Percentiles rank a stretch among this genome's conserved stretches.
These are phyloP conservation scores for Ogataea sp. DNA, from an alignment of 805 yeast species.

Conservation along the genomic window DNA sequence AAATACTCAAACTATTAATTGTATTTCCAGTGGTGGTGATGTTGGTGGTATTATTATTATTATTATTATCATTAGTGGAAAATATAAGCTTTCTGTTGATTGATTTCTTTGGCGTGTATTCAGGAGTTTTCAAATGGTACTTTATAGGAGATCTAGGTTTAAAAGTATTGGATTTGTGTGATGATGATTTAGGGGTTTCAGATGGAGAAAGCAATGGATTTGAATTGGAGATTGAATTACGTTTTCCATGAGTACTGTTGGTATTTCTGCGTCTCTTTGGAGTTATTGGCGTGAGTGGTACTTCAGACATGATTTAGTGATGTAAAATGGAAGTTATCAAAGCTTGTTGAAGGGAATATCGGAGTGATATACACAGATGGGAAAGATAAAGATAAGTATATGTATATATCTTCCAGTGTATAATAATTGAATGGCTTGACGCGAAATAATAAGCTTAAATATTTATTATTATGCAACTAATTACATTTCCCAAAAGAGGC, in stretches of 20 bases:
- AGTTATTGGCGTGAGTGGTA: not conserved
- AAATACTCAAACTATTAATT: too few relatives aligned
- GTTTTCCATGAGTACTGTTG: not conserved
- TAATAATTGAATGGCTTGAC: slow-evolving; percentile 1
- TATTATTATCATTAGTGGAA: too few relatives aligned
- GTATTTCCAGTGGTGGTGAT: not conserved
- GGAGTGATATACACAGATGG: too few relatives aligned
- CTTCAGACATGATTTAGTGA: not conserved
- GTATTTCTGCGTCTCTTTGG: not conserved
- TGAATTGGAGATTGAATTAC: not conserved
- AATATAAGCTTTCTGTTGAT: too few relatives aligned
- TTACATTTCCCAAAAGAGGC: not conserved
- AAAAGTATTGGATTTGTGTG: not conserved
- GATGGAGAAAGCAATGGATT: not conserved
- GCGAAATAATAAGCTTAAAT: too few relatives aligned
- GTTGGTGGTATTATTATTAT: not conserved
- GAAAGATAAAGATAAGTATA: too few relatives aligned
- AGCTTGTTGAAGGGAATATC: too few relatives aligned
- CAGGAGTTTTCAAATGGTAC: not conserved
- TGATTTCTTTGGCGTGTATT: not conserved
- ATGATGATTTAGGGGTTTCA: not conserved
- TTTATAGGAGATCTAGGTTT: not conserved
- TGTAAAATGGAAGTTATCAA: not conserved
- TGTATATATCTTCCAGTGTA: too few relatives aligned
- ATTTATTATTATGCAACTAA: too few relatives aligned